Evolutionary conservation across 176 grass and related monocot genomes (phyloP).

Genomic region (Oryza meyeriana): DNA sequence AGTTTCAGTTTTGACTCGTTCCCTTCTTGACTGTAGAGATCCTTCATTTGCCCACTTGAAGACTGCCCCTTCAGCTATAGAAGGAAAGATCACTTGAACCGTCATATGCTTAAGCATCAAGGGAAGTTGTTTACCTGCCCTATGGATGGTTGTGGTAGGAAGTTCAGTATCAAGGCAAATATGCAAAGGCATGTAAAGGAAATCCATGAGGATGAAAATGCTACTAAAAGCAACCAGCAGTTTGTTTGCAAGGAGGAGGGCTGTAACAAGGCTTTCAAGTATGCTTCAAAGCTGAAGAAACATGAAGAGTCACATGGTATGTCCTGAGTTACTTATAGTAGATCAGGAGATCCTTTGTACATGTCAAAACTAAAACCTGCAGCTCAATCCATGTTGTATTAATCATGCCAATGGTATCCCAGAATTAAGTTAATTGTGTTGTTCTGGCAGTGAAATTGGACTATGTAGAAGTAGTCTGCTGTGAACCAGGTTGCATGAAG

Average conservation of each 20-base stretch:
- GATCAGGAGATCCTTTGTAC: background rate
- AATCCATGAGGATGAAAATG: slow-evolving; percentile 39
- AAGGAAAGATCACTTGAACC: slow-evolving; percentile 68
- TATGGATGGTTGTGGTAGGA: slow-evolving; percentile 37
- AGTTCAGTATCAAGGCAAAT: slow-evolving; percentile 61
- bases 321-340: background rate
- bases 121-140: slow-evolving; percentile 64
- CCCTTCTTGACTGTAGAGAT: slow-evolving; percentile 32
- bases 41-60: slow-evolving; percentile 49
- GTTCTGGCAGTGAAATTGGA: slow-evolving; percentile 51
- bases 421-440: background rate
- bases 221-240: slow-evolving; percentile 28
- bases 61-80: slow-evolving; percentile 60
- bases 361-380: background rate
- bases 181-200: slow-evolving; percentile 56
- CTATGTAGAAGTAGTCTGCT: slow-evolving; percentile 60
- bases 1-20: background rate
- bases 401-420: background rate
- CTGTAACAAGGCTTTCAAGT: slow-evolving; percentile 69
- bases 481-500: slow-evolving; percentile 62
- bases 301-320: slow-evolving; percentile 72
- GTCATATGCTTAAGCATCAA: slow-evolving; percentile 56
- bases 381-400: background rate
- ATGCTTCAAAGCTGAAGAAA: slow-evolving; percentile 63
- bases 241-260: slow-evolving; percentile 57